Conservation (phyloP, 306 rosid species). For the Herpetospermum pedunculosum region DNA sequence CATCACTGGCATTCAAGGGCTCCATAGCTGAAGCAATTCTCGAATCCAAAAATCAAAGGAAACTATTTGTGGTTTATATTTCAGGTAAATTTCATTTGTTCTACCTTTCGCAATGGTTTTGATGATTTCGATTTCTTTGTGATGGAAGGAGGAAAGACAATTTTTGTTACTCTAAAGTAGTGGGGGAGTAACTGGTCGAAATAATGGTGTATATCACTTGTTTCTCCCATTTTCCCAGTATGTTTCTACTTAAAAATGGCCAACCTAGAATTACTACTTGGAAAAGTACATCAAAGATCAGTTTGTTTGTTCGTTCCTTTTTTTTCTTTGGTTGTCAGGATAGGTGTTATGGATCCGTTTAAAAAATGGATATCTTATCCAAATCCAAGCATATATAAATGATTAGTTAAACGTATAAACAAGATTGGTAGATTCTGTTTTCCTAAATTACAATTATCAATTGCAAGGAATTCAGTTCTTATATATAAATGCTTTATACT, state of each 20-base stretch:
- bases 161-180: not conserved
- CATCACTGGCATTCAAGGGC: conserved; percentile 34
- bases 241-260: not conserved
- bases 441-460: not conserved
- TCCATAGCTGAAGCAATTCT: conserved; percentile 36
- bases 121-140: not conserved
- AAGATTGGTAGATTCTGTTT: not conserved
- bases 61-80: conserved; percentile 44
- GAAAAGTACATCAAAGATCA: not conserved
- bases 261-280: not conserved
- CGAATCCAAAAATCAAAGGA: conserved; percentile 48
- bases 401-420: not conserved
- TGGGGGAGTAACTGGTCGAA: not conserved
- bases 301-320: not conserved
- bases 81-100: conserved; percentile 21
- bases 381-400: not conserved
- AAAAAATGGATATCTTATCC: not conserved
- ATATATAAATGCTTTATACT: not conserved
- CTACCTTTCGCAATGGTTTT: not conserved
- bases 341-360: not conserved
- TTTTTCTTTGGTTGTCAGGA: not conserved
- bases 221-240: not conserved
- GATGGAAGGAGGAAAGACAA: not conserved
- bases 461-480: not conserved
- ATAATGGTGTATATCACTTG: not conserved